Evolutionary conservation across 208 protist species (phyloP).

Genomic region (Phytomonas sp.): DNA sequence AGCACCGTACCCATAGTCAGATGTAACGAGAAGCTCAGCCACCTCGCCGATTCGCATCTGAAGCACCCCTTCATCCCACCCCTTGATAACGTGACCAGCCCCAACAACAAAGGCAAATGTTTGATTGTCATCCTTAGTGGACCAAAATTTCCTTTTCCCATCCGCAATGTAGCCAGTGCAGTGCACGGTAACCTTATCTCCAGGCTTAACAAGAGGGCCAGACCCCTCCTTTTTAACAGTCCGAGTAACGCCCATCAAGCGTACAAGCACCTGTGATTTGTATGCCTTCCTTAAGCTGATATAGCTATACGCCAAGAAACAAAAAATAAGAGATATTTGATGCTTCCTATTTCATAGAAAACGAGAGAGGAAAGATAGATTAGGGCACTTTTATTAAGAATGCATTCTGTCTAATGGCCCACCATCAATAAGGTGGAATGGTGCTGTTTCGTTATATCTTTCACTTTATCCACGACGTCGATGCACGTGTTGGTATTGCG

Average conservation of each 20-base stretch:
- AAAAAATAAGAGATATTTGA: slow-evolving; percentile 9
- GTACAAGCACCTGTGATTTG: neutral
- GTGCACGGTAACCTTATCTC: slow-evolving; percentile 80
- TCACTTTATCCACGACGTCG: neutral
- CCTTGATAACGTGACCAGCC: slow-evolving; percentile 89
- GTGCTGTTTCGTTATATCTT: neutral
- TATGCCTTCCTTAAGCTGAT: neutral
- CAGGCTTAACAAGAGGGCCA: slow-evolving; percentile 46
- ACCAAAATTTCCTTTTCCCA: slow-evolving; percentile 87
- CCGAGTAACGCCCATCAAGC: slow-evolving; percentile 60
- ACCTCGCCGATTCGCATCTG: slow-evolving; percentile 81
- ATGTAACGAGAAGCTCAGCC: slow-evolving; percentile 69
- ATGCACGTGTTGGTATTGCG: neutral
- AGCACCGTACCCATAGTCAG: slow-evolving; percentile 80
- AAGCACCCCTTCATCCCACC: slow-evolving; percentile 92
- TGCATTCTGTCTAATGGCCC: neutral
- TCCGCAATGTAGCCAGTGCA: slow-evolving; percentile 85
- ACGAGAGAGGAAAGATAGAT: slow-evolving; percentile 10
- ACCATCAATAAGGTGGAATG: neutral
- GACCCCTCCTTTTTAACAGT: slow-evolving; percentile 54
- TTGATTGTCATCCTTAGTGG: slow-evolving; percentile 67
- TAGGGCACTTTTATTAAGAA: neutral
- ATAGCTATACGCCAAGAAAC: neutral
- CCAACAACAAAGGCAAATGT: slow-evolving; percentile 91
- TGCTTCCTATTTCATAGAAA: slow-evolving; percentile 2